Evolutionary conservation across 306 rosid species (phyloP).

Genomic region (Gynostemma pentaphyllum): DNA sequence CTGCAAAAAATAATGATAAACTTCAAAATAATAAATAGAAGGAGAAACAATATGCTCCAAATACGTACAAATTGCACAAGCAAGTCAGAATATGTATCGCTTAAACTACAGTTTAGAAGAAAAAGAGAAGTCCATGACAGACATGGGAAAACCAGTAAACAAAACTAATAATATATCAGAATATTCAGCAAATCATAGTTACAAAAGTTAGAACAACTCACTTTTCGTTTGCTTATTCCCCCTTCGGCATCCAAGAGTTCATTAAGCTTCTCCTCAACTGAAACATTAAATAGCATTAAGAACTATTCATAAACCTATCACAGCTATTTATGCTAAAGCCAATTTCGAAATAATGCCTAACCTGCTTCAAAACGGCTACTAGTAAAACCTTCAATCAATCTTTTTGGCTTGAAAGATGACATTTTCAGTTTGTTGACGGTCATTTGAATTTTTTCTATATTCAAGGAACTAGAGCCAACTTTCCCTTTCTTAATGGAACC

Average conservation of each 20-base stretch:
- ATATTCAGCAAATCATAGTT: conserved; percentile 9
- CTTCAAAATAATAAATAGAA: too few relatives aligned
- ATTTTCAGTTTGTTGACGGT: conserved; percentile 31
- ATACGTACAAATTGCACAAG: background rate
- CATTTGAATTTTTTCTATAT: conserved; percentile 29
- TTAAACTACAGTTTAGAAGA: background rate
- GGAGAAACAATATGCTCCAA: background rate
- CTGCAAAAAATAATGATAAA: too few relatives aligned
- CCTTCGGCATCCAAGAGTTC: conserved; percentile 88
- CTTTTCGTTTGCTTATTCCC: conserved; percentile 92
- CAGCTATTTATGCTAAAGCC: conserved; percentile 12
- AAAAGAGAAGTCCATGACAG: background rate
- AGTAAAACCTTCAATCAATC: conserved; percentile 51
- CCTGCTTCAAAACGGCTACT: conserved; percentile 84
- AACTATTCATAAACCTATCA: conserved; percentile 14
- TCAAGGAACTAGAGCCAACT: conserved; percentile 27
- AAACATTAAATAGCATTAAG: conserved; percentile 22
- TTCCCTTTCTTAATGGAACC: conserved; percentile 53
- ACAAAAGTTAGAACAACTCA: conserved; percentile 22
- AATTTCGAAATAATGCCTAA: conserved; percentile 22
- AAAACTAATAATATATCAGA: conserved; percentile 8
- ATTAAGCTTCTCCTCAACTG: conserved; percentile 94
- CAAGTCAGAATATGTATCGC: background rate
- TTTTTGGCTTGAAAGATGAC: conserved; percentile 48
- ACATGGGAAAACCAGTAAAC: background rate